A percentile compares a stretch with the other conserved stretches of the same genome.
Evolutionary conservation across 371 early-diverging fungal species (phyloP).

Genomic region (Actinomortierella ambigua): DNA sequence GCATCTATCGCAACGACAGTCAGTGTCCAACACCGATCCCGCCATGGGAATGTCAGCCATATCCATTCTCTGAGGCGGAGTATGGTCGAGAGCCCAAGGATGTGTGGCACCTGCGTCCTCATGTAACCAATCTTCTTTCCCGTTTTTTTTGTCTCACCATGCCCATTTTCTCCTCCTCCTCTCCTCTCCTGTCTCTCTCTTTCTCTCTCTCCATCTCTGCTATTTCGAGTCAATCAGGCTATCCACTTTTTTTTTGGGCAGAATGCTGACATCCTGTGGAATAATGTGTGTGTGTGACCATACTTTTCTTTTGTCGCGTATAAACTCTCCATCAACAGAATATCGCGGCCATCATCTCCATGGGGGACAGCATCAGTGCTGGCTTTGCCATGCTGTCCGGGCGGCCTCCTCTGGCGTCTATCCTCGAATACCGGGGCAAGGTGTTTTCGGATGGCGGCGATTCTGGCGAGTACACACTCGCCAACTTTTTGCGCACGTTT

Average conservation of each 20-base stretch:
- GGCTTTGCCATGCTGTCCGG: slow-evolving; percentile 60
- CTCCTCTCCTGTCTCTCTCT: slow-evolving; percentile 1
- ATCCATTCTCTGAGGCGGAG: slow-evolving; percentile 50
- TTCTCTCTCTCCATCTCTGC: slow-evolving; percentile 9
- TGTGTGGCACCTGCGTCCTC: slow-evolving; percentile 60
- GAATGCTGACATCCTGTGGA: no score
- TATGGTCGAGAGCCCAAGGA: slow-evolving; percentile 31
- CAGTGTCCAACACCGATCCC: slow-evolving; percentile 51
- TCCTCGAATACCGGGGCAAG: slow-evolving; percentile 67
- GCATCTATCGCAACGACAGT: slow-evolving; percentile 36
- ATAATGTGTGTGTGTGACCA: no score
- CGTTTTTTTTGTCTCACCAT: background rate
- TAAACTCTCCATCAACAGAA: no score
- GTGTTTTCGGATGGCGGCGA: slow-evolving; percentile 70
- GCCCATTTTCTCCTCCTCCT: background rate
- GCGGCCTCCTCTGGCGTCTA: slow-evolving; percentile 58
- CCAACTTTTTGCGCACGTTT: slow-evolving; percentile 61
- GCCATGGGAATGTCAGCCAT: slow-evolving; percentile 52
- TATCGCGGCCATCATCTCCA: slow-evolving; percentile 61
- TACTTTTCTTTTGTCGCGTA: no score
- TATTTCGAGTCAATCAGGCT: no score
- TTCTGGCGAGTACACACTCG: slow-evolving; percentile 57
- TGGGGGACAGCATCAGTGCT: slow-evolving; percentile 78
- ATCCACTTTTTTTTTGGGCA: no score
- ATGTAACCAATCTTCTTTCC: slow-evolving; percentile 41